Conservation (phyloP, 345 rosid species). For the Citrus maxima region DNA sequence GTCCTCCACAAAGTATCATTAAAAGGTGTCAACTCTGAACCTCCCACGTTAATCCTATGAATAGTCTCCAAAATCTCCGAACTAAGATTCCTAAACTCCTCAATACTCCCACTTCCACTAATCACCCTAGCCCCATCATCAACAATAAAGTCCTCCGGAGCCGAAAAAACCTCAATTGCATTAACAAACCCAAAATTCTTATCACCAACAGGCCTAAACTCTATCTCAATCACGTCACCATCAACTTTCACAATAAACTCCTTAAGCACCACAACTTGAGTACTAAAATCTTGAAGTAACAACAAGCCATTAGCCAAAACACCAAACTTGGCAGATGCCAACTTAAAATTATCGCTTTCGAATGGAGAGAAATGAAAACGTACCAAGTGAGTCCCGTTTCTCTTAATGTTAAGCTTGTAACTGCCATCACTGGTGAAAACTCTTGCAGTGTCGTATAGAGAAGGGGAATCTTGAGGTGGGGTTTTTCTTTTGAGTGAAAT, state of each 20-base stretch:
- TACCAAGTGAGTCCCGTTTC: slow-evolving; percentile 65
- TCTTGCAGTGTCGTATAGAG: slow-evolving; percentile 62
- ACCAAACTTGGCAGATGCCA: slow-evolving; percentile 50
- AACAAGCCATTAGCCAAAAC: slow-evolving; percentile 52
- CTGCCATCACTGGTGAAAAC: slow-evolving; percentile 46
- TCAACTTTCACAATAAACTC: slow-evolving; percentile 51
- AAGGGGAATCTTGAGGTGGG: slow-evolving; percentile 52
- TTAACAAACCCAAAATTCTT: slow-evolving; percentile 63
- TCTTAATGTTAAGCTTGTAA: slow-evolving; percentile 47
- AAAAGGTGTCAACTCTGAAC: slow-evolving; percentile 71
- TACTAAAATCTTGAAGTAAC: slow-evolving; percentile 42
- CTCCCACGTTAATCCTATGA: slow-evolving; percentile 90
- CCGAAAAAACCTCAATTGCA: slow-evolving; percentile 79
- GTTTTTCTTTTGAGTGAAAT: slow-evolving; percentile 40
- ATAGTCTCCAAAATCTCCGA: slow-evolving; percentile 68
- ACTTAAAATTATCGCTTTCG: slow-evolving; percentile 38
- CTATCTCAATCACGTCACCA: slow-evolving; percentile 40
- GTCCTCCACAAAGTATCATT: slow-evolving; percentile 94
- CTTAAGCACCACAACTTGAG: slow-evolving; percentile 37
- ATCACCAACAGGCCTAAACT: slow-evolving; percentile 37
- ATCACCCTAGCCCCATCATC: slow-evolving; percentile 66
- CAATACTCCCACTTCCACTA: slow-evolving; percentile 28
- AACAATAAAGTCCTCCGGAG: slow-evolving; percentile 57
- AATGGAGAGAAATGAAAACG: slow-evolving; percentile 95
- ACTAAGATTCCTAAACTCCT: slow-evolving; percentile 51